Percentiles rank a stretch among this genome's conserved stretches.
These are phyloP conservation scores for Breviolum minutum DNA, from an alignment of 73 alveolate genomes.

Conservation along the genomic window DNA sequence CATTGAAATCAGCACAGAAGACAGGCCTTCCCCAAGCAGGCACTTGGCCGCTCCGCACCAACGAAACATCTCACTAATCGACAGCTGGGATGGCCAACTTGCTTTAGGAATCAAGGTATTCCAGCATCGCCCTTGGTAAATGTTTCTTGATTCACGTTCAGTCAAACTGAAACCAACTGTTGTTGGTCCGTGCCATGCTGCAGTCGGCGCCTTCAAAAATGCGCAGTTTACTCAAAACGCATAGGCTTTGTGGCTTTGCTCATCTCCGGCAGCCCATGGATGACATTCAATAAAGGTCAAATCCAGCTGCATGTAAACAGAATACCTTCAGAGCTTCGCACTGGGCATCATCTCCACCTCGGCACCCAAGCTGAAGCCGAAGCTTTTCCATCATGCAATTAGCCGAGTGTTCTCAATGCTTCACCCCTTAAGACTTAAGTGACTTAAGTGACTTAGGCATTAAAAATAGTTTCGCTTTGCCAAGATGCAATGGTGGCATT, in stretches of 20 bases:
- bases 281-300: neutral
- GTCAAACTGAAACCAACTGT: no score
- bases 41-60: neutral
- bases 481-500: slow-evolving; percentile 76
- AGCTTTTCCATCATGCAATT: neutral
- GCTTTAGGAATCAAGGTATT: no score
- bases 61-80: neutral
- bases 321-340: neutral
- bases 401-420: neutral
- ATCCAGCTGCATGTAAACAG: neutral
- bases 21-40: slow-evolving; percentile 52
- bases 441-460: no score
- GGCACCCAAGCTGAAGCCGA: neutral
- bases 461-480: neutral
- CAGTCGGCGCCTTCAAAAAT: neutral
- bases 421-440: neutral
- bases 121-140: no score
- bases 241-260: neutral
- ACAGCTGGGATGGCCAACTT: no score
- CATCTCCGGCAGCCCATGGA: neutral
- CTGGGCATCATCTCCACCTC: slow-evolving; percentile 58
- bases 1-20: neutral
- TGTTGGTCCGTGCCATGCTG: no score
- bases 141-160: no score
- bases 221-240: neutral